Conservation (phyloP, 2,329 filamentous ascomycete species). For the Microsporum audouinii region DNA sequence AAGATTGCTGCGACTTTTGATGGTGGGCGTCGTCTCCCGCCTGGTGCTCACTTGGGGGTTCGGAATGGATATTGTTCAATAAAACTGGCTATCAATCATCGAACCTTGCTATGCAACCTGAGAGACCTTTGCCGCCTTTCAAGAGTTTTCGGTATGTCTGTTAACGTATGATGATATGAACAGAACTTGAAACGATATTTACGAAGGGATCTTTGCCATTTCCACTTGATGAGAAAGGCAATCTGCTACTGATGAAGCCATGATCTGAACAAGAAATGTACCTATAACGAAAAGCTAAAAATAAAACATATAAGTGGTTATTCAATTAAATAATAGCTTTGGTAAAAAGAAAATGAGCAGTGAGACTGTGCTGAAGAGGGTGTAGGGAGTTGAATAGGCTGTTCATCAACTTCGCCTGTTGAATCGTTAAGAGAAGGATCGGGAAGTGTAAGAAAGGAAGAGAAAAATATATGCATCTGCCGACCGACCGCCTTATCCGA, state of each 20-base stretch:
- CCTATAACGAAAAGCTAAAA: neutral
- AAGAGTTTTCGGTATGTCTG: neutral
- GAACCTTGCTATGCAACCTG: neutral
- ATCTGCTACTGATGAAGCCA: neutral
- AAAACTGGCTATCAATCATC: neutral
- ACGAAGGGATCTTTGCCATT: neutral
- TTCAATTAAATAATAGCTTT: neutral
- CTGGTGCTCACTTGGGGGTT: neutral
- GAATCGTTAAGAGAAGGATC: neutral
- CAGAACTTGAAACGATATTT: neutral
- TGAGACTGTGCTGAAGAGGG: neutral
- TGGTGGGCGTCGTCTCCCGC: neutral
- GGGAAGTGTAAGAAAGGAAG: neutral
- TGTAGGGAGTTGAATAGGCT: neutral
- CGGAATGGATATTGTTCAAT: neutral
- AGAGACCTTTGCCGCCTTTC: neutral
- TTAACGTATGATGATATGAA: neutral
- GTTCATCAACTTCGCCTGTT: neutral
- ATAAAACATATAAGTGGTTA: neutral
- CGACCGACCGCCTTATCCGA: neutral
- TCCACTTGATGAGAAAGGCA: neutral
- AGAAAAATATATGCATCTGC: neutral
- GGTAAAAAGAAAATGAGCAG: neutral
- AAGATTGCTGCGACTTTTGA: neutral
- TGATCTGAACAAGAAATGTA: neutral